Conservation (phyloP, 1,139 yeast species). For the Meyerozyma sp. region DNA sequence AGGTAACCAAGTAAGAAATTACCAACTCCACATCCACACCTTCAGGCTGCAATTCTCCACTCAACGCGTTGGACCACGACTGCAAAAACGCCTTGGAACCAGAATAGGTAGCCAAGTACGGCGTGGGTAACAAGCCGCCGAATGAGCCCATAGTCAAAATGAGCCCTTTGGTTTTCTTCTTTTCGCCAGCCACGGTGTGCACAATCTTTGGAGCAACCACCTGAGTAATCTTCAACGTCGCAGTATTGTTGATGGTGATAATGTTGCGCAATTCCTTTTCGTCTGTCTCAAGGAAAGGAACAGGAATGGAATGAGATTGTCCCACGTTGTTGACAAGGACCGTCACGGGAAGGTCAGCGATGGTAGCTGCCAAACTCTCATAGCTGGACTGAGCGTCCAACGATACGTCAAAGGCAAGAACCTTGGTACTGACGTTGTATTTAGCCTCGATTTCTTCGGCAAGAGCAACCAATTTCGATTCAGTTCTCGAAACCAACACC, state of each 20-base stretch:
- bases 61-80: conserved; percentile 83
- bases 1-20: conserved; percentile 86
- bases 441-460: conserved; percentile 59
- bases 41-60: conserved; percentile 71
- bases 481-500: conserved; percentile 79
- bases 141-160: conserved; percentile 95
- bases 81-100: conserved; percentile 96
- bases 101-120: conserved; percentile 86
- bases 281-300: conserved; percentile 79
- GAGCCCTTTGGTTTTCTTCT: conserved; percentile 52
- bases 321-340: conserved; percentile 91
- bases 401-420: conserved; percentile 78
- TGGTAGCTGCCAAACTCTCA: conserved; percentile 38
- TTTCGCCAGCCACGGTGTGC: conserved; percentile 39
- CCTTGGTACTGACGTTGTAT: conserved; percentile 58
- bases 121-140: conserved; percentile 91
- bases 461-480: conserved; percentile 63
- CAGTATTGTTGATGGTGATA: conserved; percentile 78
- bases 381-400: conserved; percentile 52
- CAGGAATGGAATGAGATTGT: conserved; percentile 90
- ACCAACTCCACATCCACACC: conserved; percentile 83
- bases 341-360: conserved; percentile 55
- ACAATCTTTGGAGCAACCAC: conserved; percentile 63
- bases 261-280: conserved; percentile 70
- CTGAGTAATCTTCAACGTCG: conserved; percentile 81